Base-by-base conservation (phyloP, 129 eudicot genomes). In the Artemisia annua region DNA sequence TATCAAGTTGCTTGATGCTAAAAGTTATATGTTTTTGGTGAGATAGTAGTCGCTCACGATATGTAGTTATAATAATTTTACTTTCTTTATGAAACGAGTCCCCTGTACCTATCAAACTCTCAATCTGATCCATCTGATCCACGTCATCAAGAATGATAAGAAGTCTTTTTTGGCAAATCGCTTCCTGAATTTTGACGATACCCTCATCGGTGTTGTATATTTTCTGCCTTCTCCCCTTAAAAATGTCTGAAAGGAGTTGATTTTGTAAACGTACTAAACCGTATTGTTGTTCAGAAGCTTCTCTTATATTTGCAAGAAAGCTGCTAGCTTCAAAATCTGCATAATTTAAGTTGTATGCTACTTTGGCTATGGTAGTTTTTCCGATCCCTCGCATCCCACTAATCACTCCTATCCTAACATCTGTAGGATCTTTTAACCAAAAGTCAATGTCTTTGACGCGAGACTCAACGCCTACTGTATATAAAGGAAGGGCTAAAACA, bases 331-430 rank as follows among this genome's bases (percentile, higher is more conserved):
- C 80, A 24, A 80, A 80, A 20, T 53, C 32, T 3, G 67, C 44
- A 62, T 59, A 68, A 39, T 68, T 80, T 11, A 22, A 28, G 59
- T 80, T 68, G 60, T 67, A 80, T 11, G 74, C 80, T 20, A 60
- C 66, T 52, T 74, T 80, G 13, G 84, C 76, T 2, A 80, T 74
- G 3, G 84, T 80, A 10, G 80, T 60, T 39, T 80, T 80, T 26
- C 84, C 84, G 8, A 74, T 74, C 53, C 84, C 84, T 20, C 76
- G 75, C 84, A 80, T 80, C 44, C 84, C 84, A 11, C 59, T 66
- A 14, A 79, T 67, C 55, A 57, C 64, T 12, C 73, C 70, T 1
- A 79, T 10, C 7, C 24, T 55, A 14, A 79, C 75, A 68, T 79
- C 59, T 14, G 60, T 15, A 9, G 60, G 52, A 43, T 63, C 72